Conservation (phyloP, 177 flowering plant genomes). For the Telopea speciosissima region DNA sequence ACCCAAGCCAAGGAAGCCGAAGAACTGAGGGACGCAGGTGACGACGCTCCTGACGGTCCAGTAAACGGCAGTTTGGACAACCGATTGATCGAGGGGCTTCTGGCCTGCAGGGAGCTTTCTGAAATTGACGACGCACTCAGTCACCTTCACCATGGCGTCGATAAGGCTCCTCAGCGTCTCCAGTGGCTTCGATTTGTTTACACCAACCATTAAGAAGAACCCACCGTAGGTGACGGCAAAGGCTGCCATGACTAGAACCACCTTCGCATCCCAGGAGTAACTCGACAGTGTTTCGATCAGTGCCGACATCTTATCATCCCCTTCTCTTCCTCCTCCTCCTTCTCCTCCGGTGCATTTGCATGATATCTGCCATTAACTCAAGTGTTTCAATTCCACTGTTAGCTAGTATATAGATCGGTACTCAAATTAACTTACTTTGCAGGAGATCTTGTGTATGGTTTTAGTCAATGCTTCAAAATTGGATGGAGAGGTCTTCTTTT, state of each 20-base stretch:
- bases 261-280: conserved; percentile 75
- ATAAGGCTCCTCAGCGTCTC: conserved; percentile 46
- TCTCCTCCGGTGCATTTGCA: conserved; percentile 43
- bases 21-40: conserved; percentile 49
- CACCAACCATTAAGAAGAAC: conserved; percentile 56
- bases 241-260: conserved; percentile 62
- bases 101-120: conserved; percentile 47
- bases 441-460: too few relatives aligned
- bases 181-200: conserved; percentile 15
- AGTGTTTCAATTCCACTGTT: too few relatives aligned
- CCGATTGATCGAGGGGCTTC: conserved; percentile 33
- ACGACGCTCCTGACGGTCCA: conserved; percentile 66
- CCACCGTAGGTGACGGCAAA: conserved; percentile 65
- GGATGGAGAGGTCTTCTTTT: too few relatives aligned
- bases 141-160: conserved; percentile 43
- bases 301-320: conserved; percentile 34
- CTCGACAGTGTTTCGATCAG: conserved; percentile 33
- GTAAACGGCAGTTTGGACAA: conserved; percentile 59
- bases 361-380: conserved; percentile 29
- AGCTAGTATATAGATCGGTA: too few relatives aligned
- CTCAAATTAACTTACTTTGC: too few relatives aligned
- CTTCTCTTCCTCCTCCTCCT: conserved; percentile 14
- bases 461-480: too few relatives aligned
- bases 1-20: conserved; percentile 43
- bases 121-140: conserved; percentile 52